These are phyloP conservation scores for Flagelloscypha sp. DNA, from an alignment of 768 basidiomycete species.

Conservation along the genomic window DNA sequence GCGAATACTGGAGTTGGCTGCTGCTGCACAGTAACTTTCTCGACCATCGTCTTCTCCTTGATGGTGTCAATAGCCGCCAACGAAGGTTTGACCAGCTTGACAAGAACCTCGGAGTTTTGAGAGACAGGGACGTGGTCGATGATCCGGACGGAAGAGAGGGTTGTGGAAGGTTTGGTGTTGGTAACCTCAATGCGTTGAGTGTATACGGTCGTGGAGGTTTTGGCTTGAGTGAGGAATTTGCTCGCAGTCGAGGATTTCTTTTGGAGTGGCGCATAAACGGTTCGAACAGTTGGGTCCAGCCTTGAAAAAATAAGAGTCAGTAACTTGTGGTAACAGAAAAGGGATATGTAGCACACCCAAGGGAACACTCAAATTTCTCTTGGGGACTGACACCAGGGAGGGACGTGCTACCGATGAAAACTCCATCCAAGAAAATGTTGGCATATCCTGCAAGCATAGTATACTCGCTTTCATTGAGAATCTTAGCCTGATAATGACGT, in stretches of 20 bases:
- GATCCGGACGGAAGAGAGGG: constrained; percentile 24
- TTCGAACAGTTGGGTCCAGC: constrained; percentile 31
- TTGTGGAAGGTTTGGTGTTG: constrained; percentile 26
- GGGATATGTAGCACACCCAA: constrained; percentile 2
- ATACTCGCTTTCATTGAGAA: constrained; percentile 32
- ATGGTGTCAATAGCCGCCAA: too few relatives aligned
- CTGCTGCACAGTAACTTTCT: too few relatives aligned
- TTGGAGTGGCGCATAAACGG: constrained; percentile 31
- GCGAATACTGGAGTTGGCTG: too few relatives aligned
- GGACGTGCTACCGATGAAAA: background rate
- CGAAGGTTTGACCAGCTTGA: constrained; percentile 14
- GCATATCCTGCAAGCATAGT: constrained; percentile 26
- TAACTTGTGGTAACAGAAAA: too few relatives aligned
- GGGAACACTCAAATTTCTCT: constrained; percentile 5
- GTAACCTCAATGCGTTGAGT: constrained; percentile 28
- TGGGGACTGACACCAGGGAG: background rate
- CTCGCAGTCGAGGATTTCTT: constrained; percentile 26
- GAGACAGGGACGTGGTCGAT: constrained; percentile 32
- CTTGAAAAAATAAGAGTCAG: constrained; percentile 11
- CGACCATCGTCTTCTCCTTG: too few relatives aligned
- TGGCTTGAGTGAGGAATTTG: constrained; percentile 22
- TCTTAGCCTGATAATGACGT: constrained; percentile 20
- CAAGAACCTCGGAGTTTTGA: constrained; percentile 17
- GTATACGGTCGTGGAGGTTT: constrained; percentile 23
- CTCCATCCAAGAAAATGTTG: constrained; percentile 32